Conservation (phyloP, 2,329 filamentous ascomycete genomes). For the Fusarium dimerum region DNA sequence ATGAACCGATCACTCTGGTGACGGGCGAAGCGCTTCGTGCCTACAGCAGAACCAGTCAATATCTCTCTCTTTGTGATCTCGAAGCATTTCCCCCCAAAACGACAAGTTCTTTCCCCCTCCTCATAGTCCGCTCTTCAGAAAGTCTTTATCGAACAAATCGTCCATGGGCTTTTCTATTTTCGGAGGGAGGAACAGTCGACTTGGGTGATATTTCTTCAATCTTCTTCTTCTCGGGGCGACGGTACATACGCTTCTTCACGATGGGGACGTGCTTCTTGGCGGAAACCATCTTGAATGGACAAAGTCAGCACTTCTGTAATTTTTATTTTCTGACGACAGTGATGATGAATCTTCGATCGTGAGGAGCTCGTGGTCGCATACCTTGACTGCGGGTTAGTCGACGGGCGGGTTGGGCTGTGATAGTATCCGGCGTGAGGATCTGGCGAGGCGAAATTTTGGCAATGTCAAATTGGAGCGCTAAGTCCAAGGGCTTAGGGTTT, state of each 20-base stretch:
- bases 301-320: constrained; percentile 33
- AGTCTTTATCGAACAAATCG: constrained; percentile 5
- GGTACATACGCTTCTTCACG: constrained; percentile 98
- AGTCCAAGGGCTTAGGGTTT: constrained; percentile 37
- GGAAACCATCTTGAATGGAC: constrained; percentile 79
- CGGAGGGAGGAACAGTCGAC: constrained; percentile 2
- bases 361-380: constrained; percentile 27
- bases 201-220: neutral
- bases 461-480: constrained; percentile 32
- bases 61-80: constrained; percentile 18
- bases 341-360: constrained; percentile 8
- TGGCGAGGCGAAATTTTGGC: constrained; percentile 38
- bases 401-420: constrained; percentile 37
- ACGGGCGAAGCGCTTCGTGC: constrained; percentile 92
- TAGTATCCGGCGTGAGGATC: constrained; percentile 38
- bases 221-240: constrained; percentile 1
- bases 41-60: constrained; percentile 55
- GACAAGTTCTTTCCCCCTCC: neutral
- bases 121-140: constrained; percentile 16
- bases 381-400: constrained; percentile 44
- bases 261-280: constrained; percentile 99
- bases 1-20: constrained; percentile 98
- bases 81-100: neutral
- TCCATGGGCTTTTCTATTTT: constrained; percentile 5
- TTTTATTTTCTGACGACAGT: neutral